Evolutionary conservation across 2,329 filamentous ascomycete genomes (phyloP), one percentile per base, ranked within the genome.

Genomic region (Colletotrichum endophyticum): DNA sequence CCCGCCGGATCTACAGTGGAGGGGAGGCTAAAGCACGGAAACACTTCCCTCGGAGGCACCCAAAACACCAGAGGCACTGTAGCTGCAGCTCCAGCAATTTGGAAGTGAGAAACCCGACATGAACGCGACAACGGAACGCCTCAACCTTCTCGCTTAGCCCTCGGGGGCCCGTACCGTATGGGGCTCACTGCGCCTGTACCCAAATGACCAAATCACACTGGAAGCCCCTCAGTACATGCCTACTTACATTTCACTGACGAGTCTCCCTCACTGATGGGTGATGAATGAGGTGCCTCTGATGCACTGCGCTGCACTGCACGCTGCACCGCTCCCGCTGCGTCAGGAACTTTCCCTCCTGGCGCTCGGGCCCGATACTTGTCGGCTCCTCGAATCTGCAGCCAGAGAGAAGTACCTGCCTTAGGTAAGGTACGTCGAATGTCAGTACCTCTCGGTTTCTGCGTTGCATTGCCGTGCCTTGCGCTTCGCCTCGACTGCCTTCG

Each of bases 1-100:
- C 70, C 63, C 36, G 68, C 68, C 73, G 62, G 68, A 75, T 59
- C 70, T 67, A 76, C 63, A 76, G 70, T 66, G 66, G 57, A 39
- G 44, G 70, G 66, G 70, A 69, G 63, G 64, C 73, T 73, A 76
- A 69, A 32, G 64, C 70, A 76, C 73, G 70, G 73, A 56, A 76
- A 57, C 25, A 63, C 68, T 70, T 70, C 57, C 57, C 68, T 49
- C n/a, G 27, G 53, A 28, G 68, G 36, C 68, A 63, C 57, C 36
- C 57, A 44, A 70, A 70, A 70, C 68, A 70, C 34, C 44, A 53
- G n/a, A 53, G 44, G 44, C 44, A 53, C 44, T 62, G 59, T 62
- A 39, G 63, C 36, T 66, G 63, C 63, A 66, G 36, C 63, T 66
- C 63, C 36, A 49, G 39, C 36, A 66, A 66, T 30, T 53, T 66